A percentile compares a stretch with the other conserved stretches of the same genome.
These are phyloP conservation scores for Quercus cerris DNA, from an alignment of 306 rosid genomes.

Conservation along the genomic window DNA sequence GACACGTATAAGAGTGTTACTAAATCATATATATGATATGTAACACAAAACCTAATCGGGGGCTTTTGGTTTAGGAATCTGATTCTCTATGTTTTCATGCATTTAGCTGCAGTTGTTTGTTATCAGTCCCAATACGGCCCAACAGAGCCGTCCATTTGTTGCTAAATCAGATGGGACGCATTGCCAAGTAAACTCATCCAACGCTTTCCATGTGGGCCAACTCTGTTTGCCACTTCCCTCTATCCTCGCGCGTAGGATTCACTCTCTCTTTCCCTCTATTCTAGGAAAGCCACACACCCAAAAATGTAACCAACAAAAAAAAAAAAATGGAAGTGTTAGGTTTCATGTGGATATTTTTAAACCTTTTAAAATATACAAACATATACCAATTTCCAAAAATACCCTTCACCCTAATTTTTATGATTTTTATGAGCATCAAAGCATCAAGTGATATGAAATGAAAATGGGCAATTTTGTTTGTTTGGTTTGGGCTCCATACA, in stretches of 20 bases:
- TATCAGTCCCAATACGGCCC: neutral
- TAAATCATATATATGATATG: neutral
- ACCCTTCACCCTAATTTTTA: neutral
- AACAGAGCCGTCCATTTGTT: conserved; percentile 6
- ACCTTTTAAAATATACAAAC: neutral
- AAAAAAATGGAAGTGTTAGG: neutral
- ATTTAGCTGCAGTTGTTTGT: neutral
- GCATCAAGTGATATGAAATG: too few relatives aligned
- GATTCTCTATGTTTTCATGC: conserved; percentile 1
- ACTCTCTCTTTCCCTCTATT: conserved; percentile 1
- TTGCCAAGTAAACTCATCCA: neutral
- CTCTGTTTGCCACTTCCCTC: conserved; percentile 24
- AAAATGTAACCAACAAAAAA: too few relatives aligned
- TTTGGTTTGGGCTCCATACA: neutral
- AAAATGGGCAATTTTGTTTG: too few relatives aligned
- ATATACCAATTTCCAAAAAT: neutral
- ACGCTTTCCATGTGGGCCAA: conserved; percentile 19
- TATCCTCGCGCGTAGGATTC: neutral
- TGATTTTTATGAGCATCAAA: neutral
- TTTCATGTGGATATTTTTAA: neutral
- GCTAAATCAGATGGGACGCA: neutral
- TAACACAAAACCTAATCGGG: neutral
- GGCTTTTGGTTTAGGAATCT: neutral
- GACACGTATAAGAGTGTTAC: neutral
- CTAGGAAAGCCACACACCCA: neutral